Evolutionary conservation across 1,284 basidiomycete genomes (phyloP).

Genomic region (Irpex sp.): DNA sequence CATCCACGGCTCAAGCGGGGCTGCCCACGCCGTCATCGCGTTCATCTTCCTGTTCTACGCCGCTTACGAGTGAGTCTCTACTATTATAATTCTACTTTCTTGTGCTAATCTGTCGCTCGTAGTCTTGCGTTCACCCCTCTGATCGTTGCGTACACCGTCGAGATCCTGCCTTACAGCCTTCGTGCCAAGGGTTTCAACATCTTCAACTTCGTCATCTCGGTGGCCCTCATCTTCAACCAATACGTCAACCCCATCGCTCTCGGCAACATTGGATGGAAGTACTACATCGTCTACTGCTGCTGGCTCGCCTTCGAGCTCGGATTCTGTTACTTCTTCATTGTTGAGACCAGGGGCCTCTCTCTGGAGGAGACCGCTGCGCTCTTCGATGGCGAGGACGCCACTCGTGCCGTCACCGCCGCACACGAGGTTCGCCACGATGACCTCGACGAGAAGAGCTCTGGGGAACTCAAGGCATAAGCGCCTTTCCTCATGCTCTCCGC

Average conservation of each 20-base stretch:
- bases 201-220: conserved; percentile 61
- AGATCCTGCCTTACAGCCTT: conserved; percentile 66
- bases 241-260: conserved; percentile 76
- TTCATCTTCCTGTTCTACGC: conserved; percentile 78
- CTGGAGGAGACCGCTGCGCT: conserved; percentile 75
- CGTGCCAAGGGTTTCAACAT: conserved; percentile 77
- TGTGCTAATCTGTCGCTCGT: neutral
- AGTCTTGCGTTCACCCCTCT: conserved; percentile 72
- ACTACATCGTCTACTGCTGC: conserved; percentile 59
- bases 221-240: conserved; percentile 76
- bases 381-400: conserved; percentile 61
- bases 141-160: conserved; percentile 70
- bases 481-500: neutral
- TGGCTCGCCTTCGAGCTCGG: conserved; percentile 63
- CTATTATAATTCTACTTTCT: neutral
- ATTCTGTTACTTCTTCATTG: conserved; percentile 62
- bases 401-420: conserved; percentile 22
- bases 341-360: conserved; percentile 71
- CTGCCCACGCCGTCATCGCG: conserved; percentile 67
- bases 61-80: conserved; percentile 55
- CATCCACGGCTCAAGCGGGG: conserved; percentile 35
- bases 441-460: conserved; percentile 29
- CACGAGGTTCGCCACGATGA: conserved; percentile 29
- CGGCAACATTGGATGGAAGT: conserved; percentile 56
- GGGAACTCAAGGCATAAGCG: conserved; percentile 16